Conservation (phyloP, 495 filamentous ascomycete genomes). For the Staphylotrichum longicolle region DNA sequence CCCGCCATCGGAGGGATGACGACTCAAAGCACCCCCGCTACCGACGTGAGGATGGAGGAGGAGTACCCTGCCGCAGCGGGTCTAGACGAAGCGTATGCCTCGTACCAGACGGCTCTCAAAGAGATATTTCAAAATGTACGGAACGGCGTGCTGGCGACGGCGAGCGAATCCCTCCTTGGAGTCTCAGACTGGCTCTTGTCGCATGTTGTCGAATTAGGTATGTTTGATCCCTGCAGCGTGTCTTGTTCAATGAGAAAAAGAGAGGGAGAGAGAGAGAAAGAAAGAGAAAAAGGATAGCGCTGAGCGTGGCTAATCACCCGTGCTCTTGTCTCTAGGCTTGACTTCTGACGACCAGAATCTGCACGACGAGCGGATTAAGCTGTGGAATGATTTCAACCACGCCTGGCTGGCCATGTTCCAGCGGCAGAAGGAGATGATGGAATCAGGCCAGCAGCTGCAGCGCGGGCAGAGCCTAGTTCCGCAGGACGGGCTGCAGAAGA, state of each 20-base stretch:
- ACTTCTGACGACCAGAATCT: constrained; percentile 68
- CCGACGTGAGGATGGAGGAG: constrained; percentile 47
- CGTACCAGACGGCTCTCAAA: constrained; percentile 71
- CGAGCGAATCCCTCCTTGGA: constrained; percentile 67
- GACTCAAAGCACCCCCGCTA: constrained; percentile 38
- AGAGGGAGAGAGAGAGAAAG: no score
- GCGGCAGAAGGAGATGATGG: constrained; percentile 77
- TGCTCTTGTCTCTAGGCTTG: constrained; percentile 36
- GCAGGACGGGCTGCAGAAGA: constrained; percentile 65
- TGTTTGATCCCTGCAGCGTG: neutral
- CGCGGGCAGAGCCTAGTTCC: constrained; percentile 64
- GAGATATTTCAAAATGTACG: constrained; percentile 73
- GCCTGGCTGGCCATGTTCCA: constrained; percentile 89
- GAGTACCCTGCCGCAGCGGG: constrained; percentile 36
- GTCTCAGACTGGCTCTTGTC: constrained; percentile 84
- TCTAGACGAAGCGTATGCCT: constrained; percentile 64
- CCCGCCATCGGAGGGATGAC: constrained; percentile 42
- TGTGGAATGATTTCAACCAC: constrained; percentile 94
- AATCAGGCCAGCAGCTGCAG: constrained; percentile 57
- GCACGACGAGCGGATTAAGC: constrained; percentile 66
- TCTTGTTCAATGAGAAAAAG: no score
- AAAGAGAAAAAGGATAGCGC: no score
- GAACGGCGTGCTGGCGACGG: constrained; percentile 68
- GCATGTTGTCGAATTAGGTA: constrained; percentile 82
- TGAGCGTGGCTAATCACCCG: no score